Conservation (phyloP, 352 stramenopile species). For the Hyphochytrium catenoides region DNA sequence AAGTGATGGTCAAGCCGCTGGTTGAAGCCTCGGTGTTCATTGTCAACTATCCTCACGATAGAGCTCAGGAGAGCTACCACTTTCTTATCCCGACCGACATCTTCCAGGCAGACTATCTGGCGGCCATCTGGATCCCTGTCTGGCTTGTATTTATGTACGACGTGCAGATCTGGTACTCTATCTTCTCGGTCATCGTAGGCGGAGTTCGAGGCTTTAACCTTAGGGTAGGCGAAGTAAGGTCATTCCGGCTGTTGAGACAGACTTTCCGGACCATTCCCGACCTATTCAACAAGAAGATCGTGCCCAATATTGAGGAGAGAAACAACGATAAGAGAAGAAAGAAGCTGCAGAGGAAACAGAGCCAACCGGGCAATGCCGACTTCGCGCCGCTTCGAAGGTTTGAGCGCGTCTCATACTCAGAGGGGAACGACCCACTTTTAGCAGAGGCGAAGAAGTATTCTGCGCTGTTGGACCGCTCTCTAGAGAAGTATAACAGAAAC, state of each 20-base stretch:
- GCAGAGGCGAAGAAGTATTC: slow-evolving; percentile 5
- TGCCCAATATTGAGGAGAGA: slow-evolving; percentile 6
- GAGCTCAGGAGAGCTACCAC: slow-evolving; percentile 13
- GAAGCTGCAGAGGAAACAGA: slow-evolving; percentile 7
- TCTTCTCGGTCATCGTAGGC: slow-evolving; percentile 11
- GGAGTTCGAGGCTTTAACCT: slow-evolving; percentile 11
- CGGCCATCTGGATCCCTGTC: slow-evolving; percentile 11
- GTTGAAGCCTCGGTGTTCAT: slow-evolving; percentile 28
- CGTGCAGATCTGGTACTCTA: slow-evolving; percentile 11
- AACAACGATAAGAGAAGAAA: slow-evolving; percentile 3
- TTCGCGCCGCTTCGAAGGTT: slow-evolving; percentile 45
- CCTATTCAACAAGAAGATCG: slow-evolving; percentile 8
- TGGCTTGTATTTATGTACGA: slow-evolving; percentile 12
- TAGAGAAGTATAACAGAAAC: too few relatives aligned
- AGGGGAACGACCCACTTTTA: slow-evolving; percentile 12
- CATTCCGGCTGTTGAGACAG: slow-evolving; percentile 11
- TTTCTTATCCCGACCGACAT: slow-evolving; percentile 14
- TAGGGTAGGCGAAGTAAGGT: slow-evolving; percentile 10
- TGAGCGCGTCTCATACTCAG: slow-evolving; percentile 48
- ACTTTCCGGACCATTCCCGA: slow-evolving; percentile 10
- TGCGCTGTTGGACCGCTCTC: slow-evolving; percentile 5
- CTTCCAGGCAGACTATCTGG: slow-evolving; percentile 23
- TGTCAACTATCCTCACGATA: slow-evolving; percentile 30
- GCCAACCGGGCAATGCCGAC: slow-evolving; percentile 1
- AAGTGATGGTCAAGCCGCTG: slow-evolving; percentile 55